phyloP scores from a whole-genome alignment of 768 basidiomycete genomes.

The Leccinum obscurum region DNA sequence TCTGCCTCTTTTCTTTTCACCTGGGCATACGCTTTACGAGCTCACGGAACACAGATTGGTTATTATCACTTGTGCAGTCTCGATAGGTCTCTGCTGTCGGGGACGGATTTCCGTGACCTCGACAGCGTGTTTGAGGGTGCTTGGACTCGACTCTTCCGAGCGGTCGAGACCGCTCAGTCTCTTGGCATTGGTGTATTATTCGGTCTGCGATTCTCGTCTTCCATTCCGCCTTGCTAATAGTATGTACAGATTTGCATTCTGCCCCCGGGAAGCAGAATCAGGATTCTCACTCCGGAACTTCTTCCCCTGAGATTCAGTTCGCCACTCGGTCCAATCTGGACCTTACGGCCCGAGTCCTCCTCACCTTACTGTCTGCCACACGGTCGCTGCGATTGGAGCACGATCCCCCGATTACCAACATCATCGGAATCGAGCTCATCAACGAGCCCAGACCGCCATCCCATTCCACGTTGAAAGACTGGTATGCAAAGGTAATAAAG shows the following conservation, averaged over 20 bases:
- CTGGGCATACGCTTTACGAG: background rate
- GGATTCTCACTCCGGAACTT: constrained; percentile 67
- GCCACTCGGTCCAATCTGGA: constrained; percentile 46
- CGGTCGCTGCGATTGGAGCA: constrained; percentile 51
- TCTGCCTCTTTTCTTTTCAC: constrained; percentile 38
- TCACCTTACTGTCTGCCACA: constrained; percentile 38
- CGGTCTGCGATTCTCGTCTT: constrained; percentile 40
- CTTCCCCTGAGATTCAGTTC: constrained; percentile 46
- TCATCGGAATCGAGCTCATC: constrained; percentile 57
- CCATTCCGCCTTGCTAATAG: constrained; percentile 18
- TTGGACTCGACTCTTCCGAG: constrained; percentile 61
- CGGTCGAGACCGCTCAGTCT: constrained; percentile 56
- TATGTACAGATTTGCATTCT: constrained; percentile 62
- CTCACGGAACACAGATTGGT: constrained; percentile 51
- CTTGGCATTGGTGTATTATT: constrained; percentile 73
- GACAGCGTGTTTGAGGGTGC: constrained; percentile 57
- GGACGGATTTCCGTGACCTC: constrained; percentile 64
- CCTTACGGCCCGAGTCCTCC: constrained; percentile 50
- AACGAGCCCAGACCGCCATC: constrained; percentile 58
- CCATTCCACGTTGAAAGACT: constrained; percentile 52
- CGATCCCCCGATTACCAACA: constrained; percentile 41
- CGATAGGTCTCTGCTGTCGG: constrained; percentile 55
- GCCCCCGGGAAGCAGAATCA: constrained; percentile 76
- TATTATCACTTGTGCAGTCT: constrained; percentile 68
- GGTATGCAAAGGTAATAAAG: constrained; percentile 61